Base-by-base conservation (phyloP, 495 filamentous ascomycete species). In the Aspergillus nanangensis region DNA sequence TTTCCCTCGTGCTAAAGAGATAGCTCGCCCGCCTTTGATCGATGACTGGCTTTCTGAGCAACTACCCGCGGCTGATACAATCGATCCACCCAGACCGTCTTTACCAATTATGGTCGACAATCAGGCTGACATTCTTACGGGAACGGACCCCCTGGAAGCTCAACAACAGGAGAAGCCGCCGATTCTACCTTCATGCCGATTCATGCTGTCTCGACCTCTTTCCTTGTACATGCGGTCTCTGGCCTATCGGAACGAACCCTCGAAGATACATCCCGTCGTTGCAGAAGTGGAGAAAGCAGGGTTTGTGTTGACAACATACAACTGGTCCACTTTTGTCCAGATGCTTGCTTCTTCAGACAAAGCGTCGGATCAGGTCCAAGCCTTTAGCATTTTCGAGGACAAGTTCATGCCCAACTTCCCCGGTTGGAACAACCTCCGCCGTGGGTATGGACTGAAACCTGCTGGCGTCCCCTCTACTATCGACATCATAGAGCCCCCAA, bases 401-500 rank as follows among this genome's bases (percentile, higher is more conserved):
- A 74, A 80, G 24, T 80, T 95, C 45, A 90, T 92, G 78, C 78
- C 77, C 4, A 69, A 77, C 34, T 94, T 87, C 76, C 72, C 72
- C 3, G 86, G 86, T 17, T 95, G 90, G 90, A 57, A 62, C 4
- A 44, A 53, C 38, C 37, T 75, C 38, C 55, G 57, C n/a, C 52
- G 47, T 52, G 61, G 58, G 45, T 50, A 48, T 38, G 65, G 58
- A 24, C 25, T 61, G 22, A 66, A 54, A 33, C 72, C 58, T 15
- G 33, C 53, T 3, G 53, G 50, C 34, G 52, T 64, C 18, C 62
- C 68, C 19, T 38, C 39, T 10, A 44, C 57, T 15, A 56, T 65
- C 44, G 61, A 69, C 35, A 22, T 45, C 33, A 27, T 58, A 27
- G 58, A 60, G 20, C 36, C 41, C 14, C 50, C 19, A 13, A 50